phyloP scores from a whole-genome alignment of 179 eudicot genomes.

The Beta corolliflora region DNA sequence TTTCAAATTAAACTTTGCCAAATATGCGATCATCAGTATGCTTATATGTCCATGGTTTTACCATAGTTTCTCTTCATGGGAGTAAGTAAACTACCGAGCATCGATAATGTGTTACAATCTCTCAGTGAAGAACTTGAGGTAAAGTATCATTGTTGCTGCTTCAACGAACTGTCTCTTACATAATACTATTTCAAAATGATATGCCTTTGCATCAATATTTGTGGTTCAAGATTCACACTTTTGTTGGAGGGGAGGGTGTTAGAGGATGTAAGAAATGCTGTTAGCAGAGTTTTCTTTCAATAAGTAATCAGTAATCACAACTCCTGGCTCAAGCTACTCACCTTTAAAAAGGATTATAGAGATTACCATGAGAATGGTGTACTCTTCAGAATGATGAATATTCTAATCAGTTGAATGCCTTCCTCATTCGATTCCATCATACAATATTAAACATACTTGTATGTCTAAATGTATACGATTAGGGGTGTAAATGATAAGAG shows the following conservation, averaged over 20 bases:
- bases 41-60: neutral
- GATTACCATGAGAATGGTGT: neutral
- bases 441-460: too few species aligned
- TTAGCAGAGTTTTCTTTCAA: neutral
- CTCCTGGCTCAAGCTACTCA: too few species aligned
- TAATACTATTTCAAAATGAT: neutral
- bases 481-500: too few species aligned
- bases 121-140: conserved; percentile 53
- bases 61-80: conserved; percentile 56
- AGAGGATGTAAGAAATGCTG: neutral
- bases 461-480: too few species aligned
- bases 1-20: neutral
- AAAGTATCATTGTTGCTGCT: conserved; percentile 7
- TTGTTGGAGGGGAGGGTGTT: neutral
- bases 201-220: neutral
- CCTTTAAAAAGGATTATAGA: neutral
- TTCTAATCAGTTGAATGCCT: too few species aligned
- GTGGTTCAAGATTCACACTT: neutral
- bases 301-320: neutral
- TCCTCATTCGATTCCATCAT: neutral
- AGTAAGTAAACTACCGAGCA: conserved; percentile 34
- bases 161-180: neutral
- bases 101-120: conserved; percentile 32
- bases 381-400: neutral
- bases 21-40: neutral